Percentiles rank a stretch among this genome's conserved stretches.
Conservation (phyloP, 139 green algal genomes). For the Dunaliella sp. region DNA sequence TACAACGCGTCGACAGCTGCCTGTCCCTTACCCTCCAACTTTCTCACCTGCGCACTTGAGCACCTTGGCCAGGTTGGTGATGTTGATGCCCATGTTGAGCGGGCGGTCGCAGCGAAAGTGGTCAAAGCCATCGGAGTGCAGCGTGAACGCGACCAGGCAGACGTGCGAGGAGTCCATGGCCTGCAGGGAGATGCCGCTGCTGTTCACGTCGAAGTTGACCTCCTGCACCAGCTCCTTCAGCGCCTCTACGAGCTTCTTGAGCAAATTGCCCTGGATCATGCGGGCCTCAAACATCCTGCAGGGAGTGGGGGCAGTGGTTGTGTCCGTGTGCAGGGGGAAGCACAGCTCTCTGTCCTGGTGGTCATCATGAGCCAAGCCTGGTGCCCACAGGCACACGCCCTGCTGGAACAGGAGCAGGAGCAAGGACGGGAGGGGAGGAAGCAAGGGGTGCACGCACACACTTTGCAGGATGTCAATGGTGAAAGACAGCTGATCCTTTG, state of each 20-base stretch:
- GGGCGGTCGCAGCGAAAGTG: slow-evolving; percentile 95
- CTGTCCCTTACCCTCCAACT: too few relatives aligned
- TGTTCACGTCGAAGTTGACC: slow-evolving; percentile 95
- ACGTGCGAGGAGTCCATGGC: slow-evolving; percentile 98
- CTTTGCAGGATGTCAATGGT: too few relatives aligned
- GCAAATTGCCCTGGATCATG: slow-evolving; percentile 64
- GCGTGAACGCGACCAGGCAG: slow-evolving; percentile 79
- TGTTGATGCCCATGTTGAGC: slow-evolving; percentile 13
- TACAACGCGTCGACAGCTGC: too few relatives aligned
- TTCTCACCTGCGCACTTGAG: slow-evolving; percentile 87
- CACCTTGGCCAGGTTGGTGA: slow-evolving; percentile 74
- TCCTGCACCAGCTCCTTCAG: slow-evolving; percentile 97
- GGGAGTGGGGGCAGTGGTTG: neutral
- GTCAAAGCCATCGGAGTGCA: slow-evolving; percentile 93
- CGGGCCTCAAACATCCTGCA: slow-evolving; percentile 79
- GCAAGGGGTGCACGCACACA: too few relatives aligned
- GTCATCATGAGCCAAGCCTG: too few relatives aligned
- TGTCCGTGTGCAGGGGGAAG: neutral
- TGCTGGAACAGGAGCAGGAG: too few relatives aligned
- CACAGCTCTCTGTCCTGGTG: too few relatives aligned
- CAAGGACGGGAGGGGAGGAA: too few relatives aligned
- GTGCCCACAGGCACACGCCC: too few relatives aligned
- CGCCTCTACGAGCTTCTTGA: slow-evolving; percentile 93
- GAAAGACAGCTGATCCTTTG: too few relatives aligned
- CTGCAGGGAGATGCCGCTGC: slow-evolving; percentile 74